Conservation (phyloP, 108 stramenopile species). For the Skeletonema grethae region DNA sequence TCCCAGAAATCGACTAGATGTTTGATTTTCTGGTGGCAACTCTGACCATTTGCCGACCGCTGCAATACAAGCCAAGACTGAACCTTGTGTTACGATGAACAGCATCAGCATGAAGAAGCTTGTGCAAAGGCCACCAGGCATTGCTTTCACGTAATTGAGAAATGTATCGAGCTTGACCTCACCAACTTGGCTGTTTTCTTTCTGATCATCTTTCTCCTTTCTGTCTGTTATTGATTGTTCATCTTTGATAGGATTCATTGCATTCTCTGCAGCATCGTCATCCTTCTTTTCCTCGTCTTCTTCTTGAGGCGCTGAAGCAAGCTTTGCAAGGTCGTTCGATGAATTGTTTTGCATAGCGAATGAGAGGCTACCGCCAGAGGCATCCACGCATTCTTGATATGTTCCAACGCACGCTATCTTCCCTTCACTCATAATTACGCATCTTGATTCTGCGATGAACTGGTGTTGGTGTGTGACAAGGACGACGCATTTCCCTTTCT, state of each 20-base stretch:
- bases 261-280: neutral
- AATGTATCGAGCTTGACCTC: constrained; percentile 77
- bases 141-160: constrained; percentile 64
- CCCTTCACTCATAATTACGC: constrained; percentile 80
- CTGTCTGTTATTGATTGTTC: neutral
- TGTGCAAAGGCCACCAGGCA: constrained; percentile 62
- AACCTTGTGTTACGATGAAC: constrained; percentile 65
- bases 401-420: constrained; percentile 64
- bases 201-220: constrained; percentile 48
- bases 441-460: constrained; percentile 65
- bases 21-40: constrained; percentile 52
- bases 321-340: constrained; percentile 13
- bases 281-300: neutral
- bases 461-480: constrained; percentile 96
- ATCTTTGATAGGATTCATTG: neutral
- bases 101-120: constrained; percentile 55
- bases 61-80: constrained; percentile 60
- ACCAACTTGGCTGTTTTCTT: constrained; percentile 78
- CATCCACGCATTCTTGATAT: constrained; percentile 67
- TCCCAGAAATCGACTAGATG: constrained; percentile 46
- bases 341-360: constrained; percentile 38
- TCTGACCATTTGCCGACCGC: constrained; percentile 72
- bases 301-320: constrained; percentile 8
- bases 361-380: constrained; percentile 51
- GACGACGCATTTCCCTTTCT: constrained; percentile 72